Base-by-base conservation (phyloP, 2,329 filamentous ascomycete species). In the Balansia obtecta region DNA sequence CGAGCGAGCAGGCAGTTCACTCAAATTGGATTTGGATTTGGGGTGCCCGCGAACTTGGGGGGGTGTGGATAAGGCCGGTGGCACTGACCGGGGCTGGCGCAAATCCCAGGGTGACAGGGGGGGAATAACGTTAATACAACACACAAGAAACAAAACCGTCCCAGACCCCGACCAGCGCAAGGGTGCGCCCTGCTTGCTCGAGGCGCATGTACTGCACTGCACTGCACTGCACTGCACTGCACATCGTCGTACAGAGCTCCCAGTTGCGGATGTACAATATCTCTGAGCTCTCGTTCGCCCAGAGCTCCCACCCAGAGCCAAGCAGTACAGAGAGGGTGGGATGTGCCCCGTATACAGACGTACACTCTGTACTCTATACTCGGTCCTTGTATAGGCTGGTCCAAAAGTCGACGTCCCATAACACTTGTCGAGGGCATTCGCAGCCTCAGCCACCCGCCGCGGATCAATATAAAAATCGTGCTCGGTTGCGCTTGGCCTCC, bases 121-220 rank as follows among this genome's bases (percentile, higher is more conserved):
- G 40, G 18, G 16, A 48, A 41, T 13, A 47, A 37, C n/a, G 34
- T 37, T 37, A 37, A 37, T 11, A 27, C 27, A 37, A 37, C 38
- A 41, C 30, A 47, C 44, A 4, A 52, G 51, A 56, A 50, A 50
- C 6, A 38, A 12, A 50, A 53, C 50, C 51, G 27, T 54, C 50
- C 51, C 49, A 40, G 51, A 48, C 50, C 51, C 49, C 37, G 51
- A 48, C 55, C 50, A 51, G 51, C 53, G 50, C 54, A 53, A 52
- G 52, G 50, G 49, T 53, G 51, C 53, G 48, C 54, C 54, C 49
- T 50, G 41, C 39, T 43, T 50, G 41, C 39, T 43, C 39, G 38
- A 45, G 45, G 41, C 46, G 46, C n/a, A n/a, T n/a, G n/a, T n/a
- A n/a, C n/a, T n/a, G n/a, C n/a, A 39, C 49, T 37, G 34, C 34